Conservation (phyloP, 208 protist genomes). For the Balamuthia mandrillaris region DNA sequence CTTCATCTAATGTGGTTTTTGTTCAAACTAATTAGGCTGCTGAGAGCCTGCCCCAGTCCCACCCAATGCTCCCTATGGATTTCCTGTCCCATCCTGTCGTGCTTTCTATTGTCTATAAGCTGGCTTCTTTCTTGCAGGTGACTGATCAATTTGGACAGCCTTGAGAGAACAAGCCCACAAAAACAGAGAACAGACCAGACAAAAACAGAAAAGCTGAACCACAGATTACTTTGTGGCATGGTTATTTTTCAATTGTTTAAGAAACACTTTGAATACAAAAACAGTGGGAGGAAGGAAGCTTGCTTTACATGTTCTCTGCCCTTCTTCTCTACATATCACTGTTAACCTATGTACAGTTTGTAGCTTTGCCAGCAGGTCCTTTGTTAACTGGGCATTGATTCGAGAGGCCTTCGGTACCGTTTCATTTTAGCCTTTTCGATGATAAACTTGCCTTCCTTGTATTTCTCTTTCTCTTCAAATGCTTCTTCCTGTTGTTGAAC, state of each 20-base stretch:
- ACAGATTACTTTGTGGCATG: no score
- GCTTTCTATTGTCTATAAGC: neutral
- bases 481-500: constrained; percentile 43
- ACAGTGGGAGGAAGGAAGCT: no score
- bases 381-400: no score
- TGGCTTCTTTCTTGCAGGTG: neutral
- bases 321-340: no score
- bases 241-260: no score
- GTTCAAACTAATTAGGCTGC: neutral
- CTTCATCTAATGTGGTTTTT: neutral
- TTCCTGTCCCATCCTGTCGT: neutral
- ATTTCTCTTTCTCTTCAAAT: constrained; percentile 55
- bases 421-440: constrained; percentile 59
- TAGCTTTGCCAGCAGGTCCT: no score
- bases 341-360: no score
- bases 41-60: neutral
- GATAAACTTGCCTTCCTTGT: constrained; percentile 63
- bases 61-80: neutral
- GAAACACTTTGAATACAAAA: no score
- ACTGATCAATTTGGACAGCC: neutral
- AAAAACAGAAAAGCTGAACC: no score
- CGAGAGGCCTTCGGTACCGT: no score
- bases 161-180: neutral
- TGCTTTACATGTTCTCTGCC: no score
- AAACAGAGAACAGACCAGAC: no score